Conservation (phyloP, 2,329 filamentous ascomycete genomes). For the Fusarium sp. region DNA sequence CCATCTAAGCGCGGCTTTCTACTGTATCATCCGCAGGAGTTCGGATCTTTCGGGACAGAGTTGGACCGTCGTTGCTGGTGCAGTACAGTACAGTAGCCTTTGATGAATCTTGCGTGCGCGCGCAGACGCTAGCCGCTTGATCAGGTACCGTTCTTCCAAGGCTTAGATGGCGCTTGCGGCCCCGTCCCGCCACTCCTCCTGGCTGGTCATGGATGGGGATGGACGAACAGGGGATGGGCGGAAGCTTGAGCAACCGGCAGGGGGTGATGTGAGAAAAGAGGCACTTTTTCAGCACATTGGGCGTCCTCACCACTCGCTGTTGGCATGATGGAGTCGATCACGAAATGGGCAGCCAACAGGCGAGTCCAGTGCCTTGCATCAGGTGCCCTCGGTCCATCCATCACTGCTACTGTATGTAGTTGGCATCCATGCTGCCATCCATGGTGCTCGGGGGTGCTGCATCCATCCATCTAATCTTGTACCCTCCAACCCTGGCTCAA, state of each 20-base stretch:
- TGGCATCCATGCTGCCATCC: not conserved
- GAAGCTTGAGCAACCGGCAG: conserved; percentile 32
- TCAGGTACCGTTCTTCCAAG: conserved; percentile 44
- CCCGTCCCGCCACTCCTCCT: conserved; percentile 44
- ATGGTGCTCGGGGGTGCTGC: not conserved
- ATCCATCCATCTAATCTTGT: conserved; percentile 34
- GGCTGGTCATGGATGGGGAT: conserved; percentile 1
- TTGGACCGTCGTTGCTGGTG: not conserved
- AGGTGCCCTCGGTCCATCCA: conserved; percentile 6
- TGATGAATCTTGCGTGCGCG: conserved; percentile 13
- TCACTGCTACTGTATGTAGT: not conserved
- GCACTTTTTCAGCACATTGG: conserved; percentile 8
- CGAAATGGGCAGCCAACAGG: conserved; percentile 1
- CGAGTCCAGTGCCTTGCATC: conserved; percentile 42
- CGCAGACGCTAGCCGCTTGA: conserved; percentile 37
- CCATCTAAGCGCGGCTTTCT: conserved; percentile 17
- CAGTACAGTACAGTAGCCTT: not conserved
- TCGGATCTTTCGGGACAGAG: conserved; percentile 28
- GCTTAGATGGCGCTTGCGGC: conserved; percentile 46
- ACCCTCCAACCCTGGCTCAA: conserved; percentile 27
- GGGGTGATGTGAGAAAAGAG: conserved; percentile 28
- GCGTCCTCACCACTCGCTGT: conserved; percentile 1
- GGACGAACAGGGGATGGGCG: conserved; percentile 37
- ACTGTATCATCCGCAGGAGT: conserved; percentile 7
- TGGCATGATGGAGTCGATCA: not conserved